Base-by-base conservation (phyloP, 1,284 basidiomycete species). In the Irpex lacteus region DNA sequence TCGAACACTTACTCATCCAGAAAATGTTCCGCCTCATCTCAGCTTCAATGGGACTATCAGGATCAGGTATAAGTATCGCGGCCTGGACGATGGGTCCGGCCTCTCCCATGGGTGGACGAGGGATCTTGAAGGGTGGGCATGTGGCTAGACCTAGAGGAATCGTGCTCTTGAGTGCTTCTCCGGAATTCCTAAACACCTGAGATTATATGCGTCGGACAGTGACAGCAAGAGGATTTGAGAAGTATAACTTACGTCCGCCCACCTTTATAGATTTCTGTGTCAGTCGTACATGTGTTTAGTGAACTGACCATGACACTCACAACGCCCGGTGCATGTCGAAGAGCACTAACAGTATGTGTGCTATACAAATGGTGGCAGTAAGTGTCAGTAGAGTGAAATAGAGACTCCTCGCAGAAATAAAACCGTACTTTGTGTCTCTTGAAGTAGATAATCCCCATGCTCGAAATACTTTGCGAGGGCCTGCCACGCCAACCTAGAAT, bases 391-490 rank as follows among this genome's bases (percentile, higher is more conserved):
- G 60, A 26, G 37, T 26, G 7, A 49, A 44, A 26, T 7, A 54
- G n/a, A 44, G 36, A 18, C 50, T 55, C 50, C 19, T 34, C 34
- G 52, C 3, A 15, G 37, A 15, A 34, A 40, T n/a, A 34, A 44
- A 1, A 52, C 6, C 73, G 58, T 70, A 88, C 89, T 83, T 84
- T 91, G 89, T 1, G 88, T 70, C 18, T 82, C 80, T 69, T 87
- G 82, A 52, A 90, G 82, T 7, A 65, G 44, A 21, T 55, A 11
- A 21, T 85, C 78, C 37, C 87, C 85, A 0, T 84, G 69, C 15
- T 79, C 76, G 60, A 85, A 80, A n/a, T 82, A 72, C 18, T 77
- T 75, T 55, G 86, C 83, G 0, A 85, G 76, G 1, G 80, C 78
- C 64, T 82, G 77, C 64, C 80, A 82, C 7, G 88, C 87, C 38